A percentile compares a stretch with the other conserved stretches of the same genome.
Evolutionary conservation across 768 basidiomycete genomes (phyloP).

Genomic region (Hypholoma sublateritium): DNA sequence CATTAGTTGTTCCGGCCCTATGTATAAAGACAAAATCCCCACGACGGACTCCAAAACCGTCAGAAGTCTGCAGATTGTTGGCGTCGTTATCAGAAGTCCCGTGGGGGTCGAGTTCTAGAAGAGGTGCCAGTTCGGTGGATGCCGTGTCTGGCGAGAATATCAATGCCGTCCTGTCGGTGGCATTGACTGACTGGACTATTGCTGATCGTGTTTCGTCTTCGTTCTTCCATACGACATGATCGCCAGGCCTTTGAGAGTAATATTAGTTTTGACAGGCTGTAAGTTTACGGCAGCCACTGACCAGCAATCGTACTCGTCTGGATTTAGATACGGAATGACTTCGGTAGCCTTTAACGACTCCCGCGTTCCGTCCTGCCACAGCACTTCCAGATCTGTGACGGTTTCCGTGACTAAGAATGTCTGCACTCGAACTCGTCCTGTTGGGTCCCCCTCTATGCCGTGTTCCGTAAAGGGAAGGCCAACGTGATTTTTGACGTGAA

Average conservation of each 20-base stretch:
- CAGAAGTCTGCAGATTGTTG: slow-evolving; percentile 39
- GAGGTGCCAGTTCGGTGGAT: slow-evolving; percentile 65
- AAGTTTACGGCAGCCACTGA: slow-evolving; percentile 31
- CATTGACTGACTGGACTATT: slow-evolving; percentile 78
- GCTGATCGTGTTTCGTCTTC: slow-evolving; percentile 68
- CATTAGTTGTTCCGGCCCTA: slow-evolving; percentile 68
- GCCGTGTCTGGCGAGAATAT: slow-evolving; percentile 58
- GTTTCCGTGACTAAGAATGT: slow-evolving; percentile 71
- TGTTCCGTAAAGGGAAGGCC: slow-evolving; percentile 61
- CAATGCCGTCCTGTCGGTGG: slow-evolving; percentile 66
- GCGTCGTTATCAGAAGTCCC: slow-evolving; percentile 57
- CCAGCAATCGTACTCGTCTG: slow-evolving; percentile 94
- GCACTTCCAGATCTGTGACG: slow-evolving; percentile 61
- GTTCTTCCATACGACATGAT: slow-evolving; percentile 81
- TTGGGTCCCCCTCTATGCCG: slow-evolving; percentile 45
- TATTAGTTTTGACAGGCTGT: slow-evolving; percentile 7
- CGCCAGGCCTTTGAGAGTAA: slow-evolving; percentile 72
- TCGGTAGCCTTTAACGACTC: slow-evolving; percentile 62
- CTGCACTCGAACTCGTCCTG: slow-evolving; percentile 49
- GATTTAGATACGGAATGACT: slow-evolving; percentile 79
- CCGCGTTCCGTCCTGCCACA: slow-evolving; percentile 86
- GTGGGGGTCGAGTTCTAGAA: slow-evolving; percentile 88
- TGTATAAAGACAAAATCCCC: slow-evolving; percentile 88
- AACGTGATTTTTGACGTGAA: slow-evolving; percentile 51
- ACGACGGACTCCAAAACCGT: slow-evolving; percentile 76